These are phyloP conservation scores for Blastomyces parvus DNA, from an alignment of 2,329 filamentous ascomycete species.

Conservation along the genomic window DNA sequence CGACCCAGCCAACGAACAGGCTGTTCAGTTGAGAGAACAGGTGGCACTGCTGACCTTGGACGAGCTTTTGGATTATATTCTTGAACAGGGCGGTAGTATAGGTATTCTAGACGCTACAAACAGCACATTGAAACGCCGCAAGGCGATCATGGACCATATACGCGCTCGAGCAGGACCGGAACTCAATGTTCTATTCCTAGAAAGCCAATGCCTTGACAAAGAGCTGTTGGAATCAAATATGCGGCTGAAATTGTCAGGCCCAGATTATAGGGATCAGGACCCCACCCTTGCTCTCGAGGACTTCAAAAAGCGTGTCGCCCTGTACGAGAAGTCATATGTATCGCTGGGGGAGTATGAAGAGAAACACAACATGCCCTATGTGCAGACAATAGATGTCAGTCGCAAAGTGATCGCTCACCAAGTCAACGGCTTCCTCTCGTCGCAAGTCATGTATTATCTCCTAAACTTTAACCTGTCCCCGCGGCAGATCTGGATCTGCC, in stretches of 20 bases:
- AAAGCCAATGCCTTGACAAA: slow-evolving; percentile 83
- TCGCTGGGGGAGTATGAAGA: slow-evolving; percentile 88
- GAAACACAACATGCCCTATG: slow-evolving; percentile 81
- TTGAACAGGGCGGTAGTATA: slow-evolving; percentile 72
- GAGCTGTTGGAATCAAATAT: slow-evolving; percentile 88
- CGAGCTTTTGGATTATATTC: slow-evolving; percentile 81
- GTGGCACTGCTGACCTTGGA: slow-evolving; percentile 87
- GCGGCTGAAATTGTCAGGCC: slow-evolving; percentile 89
- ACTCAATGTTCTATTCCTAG: slow-evolving; percentile 86
- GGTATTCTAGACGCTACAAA: slow-evolving; percentile 97
- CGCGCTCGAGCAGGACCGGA: slow-evolving; percentile 71
- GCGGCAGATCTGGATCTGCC: slow-evolving; percentile 94
- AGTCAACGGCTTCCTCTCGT: slow-evolving; percentile 82
- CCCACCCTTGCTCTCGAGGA: slow-evolving; percentile 74
- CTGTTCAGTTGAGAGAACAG: slow-evolving; percentile 76
- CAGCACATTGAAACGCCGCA: slow-evolving; percentile 77
- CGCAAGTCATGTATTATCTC: slow-evolving; percentile 86
- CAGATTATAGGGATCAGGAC: slow-evolving; percentile 92
- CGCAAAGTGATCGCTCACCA: slow-evolving; percentile 87
- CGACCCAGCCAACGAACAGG: slow-evolving; percentile 75
- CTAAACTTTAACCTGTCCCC: slow-evolving; percentile 95
- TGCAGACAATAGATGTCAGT: slow-evolving; percentile 96
- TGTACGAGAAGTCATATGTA: slow-evolving; percentile 91
- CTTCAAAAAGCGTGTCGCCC: slow-evolving; percentile 83
- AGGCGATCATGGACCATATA: slow-evolving; percentile 74